Conservation (phyloP, 116 monocot genomes). For the Posidonia oceanica region DNA sequence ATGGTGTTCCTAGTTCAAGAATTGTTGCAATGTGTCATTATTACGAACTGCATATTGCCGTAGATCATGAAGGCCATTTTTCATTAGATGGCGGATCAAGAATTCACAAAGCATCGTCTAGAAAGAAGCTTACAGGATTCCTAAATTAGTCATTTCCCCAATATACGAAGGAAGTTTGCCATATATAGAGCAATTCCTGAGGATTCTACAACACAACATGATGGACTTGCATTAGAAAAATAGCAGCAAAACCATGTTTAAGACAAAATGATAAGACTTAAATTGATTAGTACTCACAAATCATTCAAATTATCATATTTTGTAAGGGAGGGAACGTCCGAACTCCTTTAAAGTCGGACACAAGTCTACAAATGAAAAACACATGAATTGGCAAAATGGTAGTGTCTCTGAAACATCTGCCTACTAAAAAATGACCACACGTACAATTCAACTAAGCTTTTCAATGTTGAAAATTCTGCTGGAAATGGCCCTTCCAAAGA, state of each 20-base stretch:
- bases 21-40: too few relatives aligned
- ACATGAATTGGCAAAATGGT: not conserved
- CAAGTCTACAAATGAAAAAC: constrained; percentile 11
- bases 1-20: too few relatives aligned
- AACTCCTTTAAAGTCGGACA: constrained; percentile 17
- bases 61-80: too few relatives aligned
- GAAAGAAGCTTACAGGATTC: constrained; percentile 18
- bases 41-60: too few relatives aligned
- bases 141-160: constrained; percentile 22
- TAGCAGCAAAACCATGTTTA: too few relatives aligned
- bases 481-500: constrained; percentile 18
- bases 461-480: not conserved
- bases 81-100: too few relatives aligned
- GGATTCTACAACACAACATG: constrained; percentile 15
- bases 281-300: not conserved
- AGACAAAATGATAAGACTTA: not conserved
- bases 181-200: constrained; percentile 56
- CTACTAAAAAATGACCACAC: not conserved
- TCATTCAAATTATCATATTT: constrained; percentile 1
- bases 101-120: too few relatives aligned
- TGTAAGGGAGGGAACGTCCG: constrained; percentile 17
- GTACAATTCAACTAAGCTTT: constrained; percentile 9
- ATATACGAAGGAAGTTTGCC: constrained; percentile 44
- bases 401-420: not conserved
- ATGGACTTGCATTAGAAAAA: too few relatives aligned